Conservation (phyloP, 108 stramenopile species). For the Skeletonema marinoi region DNA sequence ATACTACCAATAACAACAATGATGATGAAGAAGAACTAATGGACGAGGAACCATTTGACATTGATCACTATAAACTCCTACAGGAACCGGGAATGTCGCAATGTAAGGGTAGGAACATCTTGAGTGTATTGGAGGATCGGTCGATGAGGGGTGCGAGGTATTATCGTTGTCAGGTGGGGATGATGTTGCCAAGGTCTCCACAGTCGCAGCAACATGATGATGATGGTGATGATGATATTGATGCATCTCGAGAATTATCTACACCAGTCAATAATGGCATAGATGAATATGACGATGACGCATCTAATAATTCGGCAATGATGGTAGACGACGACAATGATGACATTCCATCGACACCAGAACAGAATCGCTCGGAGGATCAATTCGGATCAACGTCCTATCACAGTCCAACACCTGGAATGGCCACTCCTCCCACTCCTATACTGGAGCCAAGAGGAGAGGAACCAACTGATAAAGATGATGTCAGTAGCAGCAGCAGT, state of each 20-base stretch:
- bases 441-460: not conserved
- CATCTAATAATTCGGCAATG: not conserved
- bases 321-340: not conserved
- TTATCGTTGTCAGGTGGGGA: not conserved
- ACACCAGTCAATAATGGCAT: not conserved
- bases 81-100: not conserved
- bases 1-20: not conserved
- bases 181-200: not conserved
- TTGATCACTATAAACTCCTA: conserved; percentile 3
- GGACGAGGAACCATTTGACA: conserved; percentile 8
- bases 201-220: not conserved
- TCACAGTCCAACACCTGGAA: not conserved
- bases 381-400: not conserved
- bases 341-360: not conserved
- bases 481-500: not conserved
- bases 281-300: not conserved
- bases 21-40: not conserved
- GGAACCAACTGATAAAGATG: not conserved
- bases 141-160: conserved; percentile 3
- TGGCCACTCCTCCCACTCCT: not conserved
- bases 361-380: not conserved
- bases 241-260: not conserved
- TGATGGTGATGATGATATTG: not conserved
- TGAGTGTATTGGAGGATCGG: not conserved
- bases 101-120: conserved; percentile 17